Evolutionary conservation across 768 basidiomycete genomes (phyloP).

Genomic region (Russula lepida): DNA sequence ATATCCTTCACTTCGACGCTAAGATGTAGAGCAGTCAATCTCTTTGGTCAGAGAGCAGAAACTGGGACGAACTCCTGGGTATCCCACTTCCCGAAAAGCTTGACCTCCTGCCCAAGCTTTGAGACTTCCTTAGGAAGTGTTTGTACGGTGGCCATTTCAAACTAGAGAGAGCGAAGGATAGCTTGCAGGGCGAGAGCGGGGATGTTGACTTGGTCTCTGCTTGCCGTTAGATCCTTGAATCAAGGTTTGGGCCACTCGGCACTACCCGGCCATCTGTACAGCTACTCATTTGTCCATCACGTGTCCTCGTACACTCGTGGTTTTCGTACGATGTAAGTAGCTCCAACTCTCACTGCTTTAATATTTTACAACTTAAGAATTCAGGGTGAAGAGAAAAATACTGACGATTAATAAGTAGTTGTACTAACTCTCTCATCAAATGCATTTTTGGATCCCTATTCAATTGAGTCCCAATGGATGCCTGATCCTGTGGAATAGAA

Average conservation of each 20-base stretch:
- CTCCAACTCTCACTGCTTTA: no score
- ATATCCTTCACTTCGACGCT: constrained; percentile 99
- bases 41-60: not conserved
- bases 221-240: not conserved
- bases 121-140: constrained; percentile 80
- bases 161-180: not conserved
- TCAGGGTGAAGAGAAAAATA: no score
- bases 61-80: constrained; percentile 75
- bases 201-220: not conserved
- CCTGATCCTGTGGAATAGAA: no score
- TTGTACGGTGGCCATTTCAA: constrained; percentile 54
- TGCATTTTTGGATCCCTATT: no score
- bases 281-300: not conserved
- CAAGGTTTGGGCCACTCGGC: constrained; percentile 16
- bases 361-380: not conserved
- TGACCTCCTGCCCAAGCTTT: constrained; percentile 76
- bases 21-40: constrained; percentile 1
- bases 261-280: constrained; percentile 5
- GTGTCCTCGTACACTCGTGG: not conserved
- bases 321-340: no score
- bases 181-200: not conserved
- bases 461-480: no score
- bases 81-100: constrained; percentile 99
- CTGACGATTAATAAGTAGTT: no score
- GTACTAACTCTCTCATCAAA: no score